These are phyloP conservation scores for Gentiana dahurica DNA, from an alignment of 257 asterid species.

Conservation along the genomic window DNA sequence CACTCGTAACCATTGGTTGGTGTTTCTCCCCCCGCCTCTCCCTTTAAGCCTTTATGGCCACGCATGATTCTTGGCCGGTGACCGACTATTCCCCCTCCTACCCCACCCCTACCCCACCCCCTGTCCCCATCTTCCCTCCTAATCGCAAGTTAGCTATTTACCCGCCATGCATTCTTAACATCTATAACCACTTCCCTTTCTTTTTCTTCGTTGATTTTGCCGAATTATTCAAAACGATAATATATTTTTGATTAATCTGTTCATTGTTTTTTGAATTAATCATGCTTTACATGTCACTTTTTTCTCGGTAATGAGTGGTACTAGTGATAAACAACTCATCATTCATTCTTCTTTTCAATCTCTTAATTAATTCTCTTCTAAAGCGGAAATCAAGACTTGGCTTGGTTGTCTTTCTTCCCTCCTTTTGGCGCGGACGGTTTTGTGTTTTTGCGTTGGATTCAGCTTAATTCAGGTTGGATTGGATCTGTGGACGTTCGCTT, in stretches of 20 bases:
- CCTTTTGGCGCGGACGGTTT: not conserved
- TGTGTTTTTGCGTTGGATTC: not conserved
- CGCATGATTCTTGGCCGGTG: slow-evolving; percentile 10
- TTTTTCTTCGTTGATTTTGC: not conserved
- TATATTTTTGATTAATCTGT: not conserved
- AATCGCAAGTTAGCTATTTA: no score
- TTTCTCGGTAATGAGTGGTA: slow-evolving; percentile 12
- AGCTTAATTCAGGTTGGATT: slow-evolving; percentile 13
- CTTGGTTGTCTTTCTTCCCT: slow-evolving; percentile 14
- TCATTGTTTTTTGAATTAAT: not conserved
- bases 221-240: no score
- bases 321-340: slow-evolving; percentile 27
- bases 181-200: not conserved
- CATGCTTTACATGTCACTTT: slow-evolving; percentile 12
- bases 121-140: no score
- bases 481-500: slow-evolving; percentile 12
- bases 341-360: slow-evolving; percentile 15
- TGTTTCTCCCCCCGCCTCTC: no score
- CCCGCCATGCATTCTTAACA: not conserved
- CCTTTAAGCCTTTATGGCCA: not conserved
- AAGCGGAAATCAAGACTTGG: slow-evolving; percentile 6
- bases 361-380: slow-evolving; percentile 1
- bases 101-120: no score
- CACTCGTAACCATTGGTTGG: no score
- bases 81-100: not conserved